phyloP scores from a whole-genome alignment of 208 protist genomes.

The Leishmania gerbilli region DNA sequence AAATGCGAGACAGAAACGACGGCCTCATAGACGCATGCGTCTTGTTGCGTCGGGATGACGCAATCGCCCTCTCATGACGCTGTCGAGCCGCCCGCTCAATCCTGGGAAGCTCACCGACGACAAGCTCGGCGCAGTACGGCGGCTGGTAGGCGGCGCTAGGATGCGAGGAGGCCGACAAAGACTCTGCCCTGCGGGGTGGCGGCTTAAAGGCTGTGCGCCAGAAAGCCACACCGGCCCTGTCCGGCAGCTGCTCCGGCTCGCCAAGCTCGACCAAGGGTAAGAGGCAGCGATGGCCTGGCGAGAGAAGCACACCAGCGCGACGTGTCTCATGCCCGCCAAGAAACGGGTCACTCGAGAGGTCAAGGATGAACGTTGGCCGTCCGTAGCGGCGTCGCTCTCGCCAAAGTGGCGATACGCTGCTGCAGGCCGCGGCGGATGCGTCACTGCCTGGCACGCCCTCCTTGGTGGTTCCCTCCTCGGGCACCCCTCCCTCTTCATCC shows the following conservation, averaged over 20 bases:
- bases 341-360: constrained; percentile 39
- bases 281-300: constrained; percentile 39
- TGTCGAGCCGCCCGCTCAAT: constrained; percentile 32
- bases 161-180: not conserved
- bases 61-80: not conserved
- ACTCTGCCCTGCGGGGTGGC: not conserved
- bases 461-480: not conserved
- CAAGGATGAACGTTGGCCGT: constrained; percentile 29
- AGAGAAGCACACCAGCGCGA: constrained; percentile 45
- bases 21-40: not conserved
- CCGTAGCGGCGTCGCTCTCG: constrained; percentile 19
- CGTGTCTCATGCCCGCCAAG: constrained; percentile 16
- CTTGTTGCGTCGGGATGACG: not conserved
- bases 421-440: not conserved
- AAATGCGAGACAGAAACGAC: constrained; percentile 8
- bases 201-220: constrained; percentile 25
- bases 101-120: constrained; percentile 47
- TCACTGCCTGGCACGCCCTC: not conserved
- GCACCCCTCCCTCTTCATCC: not conserved
- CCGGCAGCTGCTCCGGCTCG: constrained; percentile 17
- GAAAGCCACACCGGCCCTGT: constrained; percentile 14
- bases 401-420: constrained; percentile 4
- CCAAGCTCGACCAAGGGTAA: constrained; percentile 16
- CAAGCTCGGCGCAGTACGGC: constrained; percentile 45
- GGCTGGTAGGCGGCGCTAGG: constrained; percentile 6